phyloP scores from a whole-genome alignment of 164 flowering plant species.

The Protea cynaroides region DNA sequence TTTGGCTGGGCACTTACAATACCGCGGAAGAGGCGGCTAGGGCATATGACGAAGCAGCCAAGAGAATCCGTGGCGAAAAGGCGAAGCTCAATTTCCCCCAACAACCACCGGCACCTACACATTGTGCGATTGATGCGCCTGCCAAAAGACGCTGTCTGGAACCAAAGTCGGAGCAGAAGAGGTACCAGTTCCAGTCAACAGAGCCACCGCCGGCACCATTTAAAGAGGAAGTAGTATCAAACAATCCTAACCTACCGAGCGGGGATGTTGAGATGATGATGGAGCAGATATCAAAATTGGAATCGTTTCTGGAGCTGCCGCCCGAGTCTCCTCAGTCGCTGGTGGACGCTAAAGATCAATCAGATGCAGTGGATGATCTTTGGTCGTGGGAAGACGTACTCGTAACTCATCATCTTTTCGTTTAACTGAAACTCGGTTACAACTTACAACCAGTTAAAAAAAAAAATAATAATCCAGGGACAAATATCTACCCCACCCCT shows the following conservation, averaged over 20 bases:
- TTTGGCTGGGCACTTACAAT: slow-evolving; percentile 66
- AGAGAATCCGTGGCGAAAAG: slow-evolving; percentile 57
- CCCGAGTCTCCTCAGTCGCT: slow-evolving; percentile 1
- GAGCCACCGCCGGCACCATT: background rate
- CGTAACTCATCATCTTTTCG: slow-evolving; percentile 10
- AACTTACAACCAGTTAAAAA: too few species aligned
- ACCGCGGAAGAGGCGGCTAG: slow-evolving; percentile 58
- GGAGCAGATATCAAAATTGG: slow-evolving; percentile 31
- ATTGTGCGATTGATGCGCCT: too few species aligned
- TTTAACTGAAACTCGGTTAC: background rate
- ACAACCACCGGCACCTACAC: slow-evolving; percentile 4
- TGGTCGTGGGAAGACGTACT: slow-evolving; percentile 28
- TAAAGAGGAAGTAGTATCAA: background rate
- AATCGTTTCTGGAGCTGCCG: slow-evolving; percentile 29
- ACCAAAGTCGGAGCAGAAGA: background rate
- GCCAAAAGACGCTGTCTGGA: background rate
- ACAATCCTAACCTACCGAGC: background rate
- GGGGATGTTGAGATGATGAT: slow-evolving; percentile 22
- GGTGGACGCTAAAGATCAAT: background rate
- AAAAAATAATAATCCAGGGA: too few species aligned
- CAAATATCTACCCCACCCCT: too few species aligned
- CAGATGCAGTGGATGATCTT: slow-evolving; percentile 14
- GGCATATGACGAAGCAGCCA: slow-evolving; percentile 63
- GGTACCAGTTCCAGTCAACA: too few species aligned
- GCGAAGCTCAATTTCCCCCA: slow-evolving; percentile 57